Conservation (phyloP, 1,139 yeast genomes). For the Trichomonascaceae sp. region DNA sequence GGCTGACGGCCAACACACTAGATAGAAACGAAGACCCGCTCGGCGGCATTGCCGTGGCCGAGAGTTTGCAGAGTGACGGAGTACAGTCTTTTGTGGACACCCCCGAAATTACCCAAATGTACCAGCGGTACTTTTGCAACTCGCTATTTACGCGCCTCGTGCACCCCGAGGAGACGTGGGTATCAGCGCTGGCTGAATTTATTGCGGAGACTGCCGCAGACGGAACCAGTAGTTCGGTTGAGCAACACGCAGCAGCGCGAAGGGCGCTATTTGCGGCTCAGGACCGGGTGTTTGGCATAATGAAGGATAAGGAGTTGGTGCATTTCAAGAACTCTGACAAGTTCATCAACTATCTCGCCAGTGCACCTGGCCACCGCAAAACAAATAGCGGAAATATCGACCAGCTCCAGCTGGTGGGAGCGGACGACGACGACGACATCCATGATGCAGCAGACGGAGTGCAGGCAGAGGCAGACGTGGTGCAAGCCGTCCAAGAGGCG, state of each 20-base stretch:
- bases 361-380: slow-evolving; percentile 15
- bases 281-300: slow-evolving; percentile 32
- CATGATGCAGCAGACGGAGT: slow-evolving; percentile 6
- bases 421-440: slow-evolving; percentile 10
- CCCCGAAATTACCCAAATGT: slow-evolving; percentile 31
- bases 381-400: slow-evolving; percentile 10
- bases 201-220: no score
- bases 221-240: no score
- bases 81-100: slow-evolving; percentile 9
- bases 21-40: slow-evolving; percentile 17
- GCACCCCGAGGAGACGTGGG: slow-evolving; percentile 2
- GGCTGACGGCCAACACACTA: slow-evolving; percentile 47
- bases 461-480: slow-evolving; percentile 6
- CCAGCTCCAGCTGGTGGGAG: slow-evolving; percentile 16
- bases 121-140: slow-evolving; percentile 29
- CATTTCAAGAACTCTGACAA: slow-evolving; percentile 42
- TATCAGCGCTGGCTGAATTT: not conserved
- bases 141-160: not conserved
- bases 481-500: slow-evolving; percentile 55
- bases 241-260: slow-evolving; percentile 32
- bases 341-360: slow-evolving; percentile 35
- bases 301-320: slow-evolving; percentile 40
- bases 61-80: slow-evolving; percentile 1
- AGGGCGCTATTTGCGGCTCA: slow-evolving; percentile 46
- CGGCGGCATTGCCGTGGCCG: slow-evolving; percentile 14